A percentile compares a stretch with the other conserved stretches of the same genome.
Conservation (phyloP, 768 basidiomycete genomes). For the Tulasnella sp. region DNA sequence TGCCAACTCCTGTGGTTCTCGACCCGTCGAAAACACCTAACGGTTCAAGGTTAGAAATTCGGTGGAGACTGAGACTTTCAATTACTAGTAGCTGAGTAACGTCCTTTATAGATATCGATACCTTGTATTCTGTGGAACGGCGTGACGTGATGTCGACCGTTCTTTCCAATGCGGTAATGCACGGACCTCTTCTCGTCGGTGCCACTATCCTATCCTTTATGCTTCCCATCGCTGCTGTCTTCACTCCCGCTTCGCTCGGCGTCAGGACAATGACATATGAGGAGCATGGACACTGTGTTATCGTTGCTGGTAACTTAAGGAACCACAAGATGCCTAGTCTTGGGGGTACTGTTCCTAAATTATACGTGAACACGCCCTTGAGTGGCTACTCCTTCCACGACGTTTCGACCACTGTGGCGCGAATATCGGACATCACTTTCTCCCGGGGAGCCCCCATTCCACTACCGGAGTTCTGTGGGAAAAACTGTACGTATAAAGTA, state of each 20-base stretch:
- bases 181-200: background rate
- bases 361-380: too few relatives aligned
- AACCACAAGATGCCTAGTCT: too few relatives aligned
- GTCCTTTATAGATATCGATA: background rate
- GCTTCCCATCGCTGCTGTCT: background rate
- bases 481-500: background rate
- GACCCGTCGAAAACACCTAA: background rate
- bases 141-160: background rate
- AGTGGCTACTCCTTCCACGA: too few relatives aligned
- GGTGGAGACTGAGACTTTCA: too few relatives aligned
- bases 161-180: background rate
- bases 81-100: background rate
- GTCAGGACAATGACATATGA: background rate
- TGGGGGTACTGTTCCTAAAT: too few relatives aligned
- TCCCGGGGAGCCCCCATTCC: background rate
- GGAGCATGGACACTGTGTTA: background rate
- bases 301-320: background rate
- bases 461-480: background rate
- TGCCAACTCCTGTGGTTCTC: constrained; percentile 1
- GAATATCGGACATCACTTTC: background rate
- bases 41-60: background rate
- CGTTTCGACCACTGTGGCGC: background rate
- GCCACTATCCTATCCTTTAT: background rate
- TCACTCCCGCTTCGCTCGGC: background rate
- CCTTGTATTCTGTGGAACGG: background rate